Evolutionary conservation across 108 stramenopile species (phyloP).

Genomic region (Epipyxis sp.): DNA sequence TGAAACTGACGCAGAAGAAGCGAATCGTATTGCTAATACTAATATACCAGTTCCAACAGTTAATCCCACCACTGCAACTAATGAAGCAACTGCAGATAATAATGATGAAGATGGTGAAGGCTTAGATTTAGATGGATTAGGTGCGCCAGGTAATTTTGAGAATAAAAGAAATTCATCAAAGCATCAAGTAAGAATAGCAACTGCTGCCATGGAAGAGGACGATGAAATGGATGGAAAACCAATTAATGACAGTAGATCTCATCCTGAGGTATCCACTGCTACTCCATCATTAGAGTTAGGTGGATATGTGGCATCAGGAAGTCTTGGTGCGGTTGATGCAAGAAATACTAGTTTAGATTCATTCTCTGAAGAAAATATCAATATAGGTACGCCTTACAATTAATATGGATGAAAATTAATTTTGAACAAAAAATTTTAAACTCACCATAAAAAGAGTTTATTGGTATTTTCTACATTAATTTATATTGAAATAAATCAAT

Average conservation of each 20-base stretch:
- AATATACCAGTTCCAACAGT: too few species aligned
- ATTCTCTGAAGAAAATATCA: slow-evolving; percentile 9
- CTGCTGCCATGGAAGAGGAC: not conserved
- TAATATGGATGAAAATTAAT: not conserved
- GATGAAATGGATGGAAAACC: slow-evolving; percentile 16
- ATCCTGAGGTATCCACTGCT: not conserved
- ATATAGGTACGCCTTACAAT: not conserved
- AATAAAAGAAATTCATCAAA: not conserved
- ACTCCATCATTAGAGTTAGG: not conserved
- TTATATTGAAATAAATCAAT: too few species aligned
- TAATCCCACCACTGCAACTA: not conserved
- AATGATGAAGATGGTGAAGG: slow-evolving; percentile 2
- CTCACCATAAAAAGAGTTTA: too few species aligned
- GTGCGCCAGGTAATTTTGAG: not conserved
- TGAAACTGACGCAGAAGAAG: not conserved
- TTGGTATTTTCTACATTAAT: too few species aligned
- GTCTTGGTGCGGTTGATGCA: not conserved
- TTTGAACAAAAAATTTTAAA: not conserved
- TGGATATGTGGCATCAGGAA: not conserved
- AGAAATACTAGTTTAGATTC: slow-evolving; percentile 3
- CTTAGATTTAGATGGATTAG: too few species aligned
- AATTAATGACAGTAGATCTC: not conserved
- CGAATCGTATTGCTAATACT: not conserved
- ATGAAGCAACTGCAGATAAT: not conserved
- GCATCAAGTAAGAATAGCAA: not conserved